Evolutionary conservation across 2,329 filamentous ascomycete species (phyloP).

Genomic region (Verruconis gallopava): DNA sequence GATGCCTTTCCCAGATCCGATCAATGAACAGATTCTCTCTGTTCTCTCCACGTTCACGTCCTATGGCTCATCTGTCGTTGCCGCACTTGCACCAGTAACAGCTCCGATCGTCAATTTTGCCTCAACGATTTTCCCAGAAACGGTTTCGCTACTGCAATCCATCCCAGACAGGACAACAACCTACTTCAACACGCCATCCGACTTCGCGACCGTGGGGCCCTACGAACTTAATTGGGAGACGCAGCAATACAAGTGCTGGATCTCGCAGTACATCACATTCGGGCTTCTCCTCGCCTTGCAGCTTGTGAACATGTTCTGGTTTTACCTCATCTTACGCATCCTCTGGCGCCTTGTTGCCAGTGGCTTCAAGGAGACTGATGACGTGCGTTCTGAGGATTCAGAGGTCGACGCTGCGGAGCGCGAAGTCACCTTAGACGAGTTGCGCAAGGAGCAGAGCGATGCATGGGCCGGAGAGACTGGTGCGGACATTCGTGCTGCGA

Average conservation of each 20-base stretch:
- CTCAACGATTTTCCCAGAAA: conserved; percentile 6
- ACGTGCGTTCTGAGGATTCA: conserved; percentile 60
- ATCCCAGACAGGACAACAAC: background rate
- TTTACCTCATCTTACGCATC: conserved; percentile 64
- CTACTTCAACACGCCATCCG: conserved; percentile 17
- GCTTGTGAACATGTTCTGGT: conserved; percentile 69
- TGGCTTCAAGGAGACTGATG: conserved; percentile 40
- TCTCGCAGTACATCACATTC: conserved; percentile 56
- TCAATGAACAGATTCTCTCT: conserved; percentile 6
- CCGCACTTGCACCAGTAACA: background rate
- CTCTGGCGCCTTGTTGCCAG: conserved; percentile 56
- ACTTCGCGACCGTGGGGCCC: conserved; percentile 61
- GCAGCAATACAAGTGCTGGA: conserved; percentile 62
- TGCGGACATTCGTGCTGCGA: background rate
- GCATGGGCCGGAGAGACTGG: background rate
- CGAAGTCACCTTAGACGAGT: conserved; percentile 12
- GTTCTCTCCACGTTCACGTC: background rate
- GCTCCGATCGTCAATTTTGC: background rate
- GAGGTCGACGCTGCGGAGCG: conserved; percentile 29
- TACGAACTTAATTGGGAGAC: conserved; percentile 66
- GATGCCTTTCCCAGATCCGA: conserved; percentile 4
- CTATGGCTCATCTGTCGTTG: background rate
- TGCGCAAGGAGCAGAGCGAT: conserved; percentile 7
- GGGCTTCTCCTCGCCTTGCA: conserved; percentile 54
- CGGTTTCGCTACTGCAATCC: background rate